Evolutionary conservation across 2,329 filamentous ascomycete genomes (phyloP), one percentile per base, ranked within the genome.

Genomic region (Harringtonia aguacate): DNA sequence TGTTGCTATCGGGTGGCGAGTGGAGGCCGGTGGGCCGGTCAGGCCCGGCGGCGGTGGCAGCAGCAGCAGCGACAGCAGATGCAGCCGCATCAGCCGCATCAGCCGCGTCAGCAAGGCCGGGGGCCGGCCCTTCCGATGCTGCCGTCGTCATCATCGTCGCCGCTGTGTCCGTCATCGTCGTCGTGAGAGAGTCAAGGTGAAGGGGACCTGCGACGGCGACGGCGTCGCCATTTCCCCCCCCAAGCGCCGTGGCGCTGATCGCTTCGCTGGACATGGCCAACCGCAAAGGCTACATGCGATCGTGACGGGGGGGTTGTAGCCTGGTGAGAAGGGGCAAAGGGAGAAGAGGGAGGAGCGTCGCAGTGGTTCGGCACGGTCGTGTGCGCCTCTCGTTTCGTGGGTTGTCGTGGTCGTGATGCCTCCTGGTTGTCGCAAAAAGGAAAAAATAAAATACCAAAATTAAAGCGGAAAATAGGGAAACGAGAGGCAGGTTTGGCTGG

Each of bases 1-100:
- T 72, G 61, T 79, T 79, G 58, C 73, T 79, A 54, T 81, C 76
- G 41, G 78, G 78, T 35, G 77, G 77, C 51, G 77, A 81, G 56
- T 79, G 71, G 45, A 81, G 62, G 53, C 75, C 75, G 47, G 60
- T 64, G 27, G 66, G 61, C 50, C 70, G 38, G 50, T 51, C 55
- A 43, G 41, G 18, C 9, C 28, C 29, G 33, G 44, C 46, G 36
- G 47, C 41, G 49, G 46, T 39, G 52, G 50, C 43, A 7, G 35
- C 28, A 6, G 24, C 30, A 29, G 44, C 46, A 37, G 46, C 41
- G 51, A 44, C 40, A 51, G 49, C 44, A 5, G 37, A 15, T 3
- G 13, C 8, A 15, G 24, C 24, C 13, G 34, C 33, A 8, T 22
- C 22, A 8, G 31, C 30, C 31, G 33, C 14, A 12, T n/a, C 22